Evolutionary conservation across 2,329 filamentous ascomycete genomes (phyloP).

Genomic region (Chaetomium sp.): DNA sequence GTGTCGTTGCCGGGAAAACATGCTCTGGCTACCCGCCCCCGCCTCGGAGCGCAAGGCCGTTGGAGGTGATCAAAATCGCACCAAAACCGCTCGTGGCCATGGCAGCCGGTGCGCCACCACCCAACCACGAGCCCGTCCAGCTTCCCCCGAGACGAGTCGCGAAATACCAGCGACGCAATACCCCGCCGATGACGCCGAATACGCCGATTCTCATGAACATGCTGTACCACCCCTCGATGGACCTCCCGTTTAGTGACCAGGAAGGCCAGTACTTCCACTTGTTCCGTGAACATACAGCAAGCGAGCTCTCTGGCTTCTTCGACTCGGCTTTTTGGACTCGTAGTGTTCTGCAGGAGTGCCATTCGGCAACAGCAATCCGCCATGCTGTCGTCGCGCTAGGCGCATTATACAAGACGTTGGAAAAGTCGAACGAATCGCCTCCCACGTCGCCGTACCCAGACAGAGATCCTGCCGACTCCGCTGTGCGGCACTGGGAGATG

Average conservation of each 20-base stretch:
- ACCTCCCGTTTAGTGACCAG: conserved; percentile 51
- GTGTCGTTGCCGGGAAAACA: conserved; percentile 57
- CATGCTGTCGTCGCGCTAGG: conserved; percentile 68
- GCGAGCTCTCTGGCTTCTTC: conserved; percentile 67
- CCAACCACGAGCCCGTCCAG: conserved; percentile 32
- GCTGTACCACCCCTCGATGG: conserved; percentile 48
- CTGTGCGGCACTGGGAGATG: conserved; percentile 58
- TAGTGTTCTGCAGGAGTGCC: conserved; percentile 64
- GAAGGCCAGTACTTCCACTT: conserved; percentile 64
- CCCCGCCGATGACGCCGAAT: conserved; percentile 42
- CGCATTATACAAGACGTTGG: conserved; percentile 67
- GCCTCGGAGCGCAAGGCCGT: conserved; percentile 49
- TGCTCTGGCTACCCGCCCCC: conserved; percentile 67
- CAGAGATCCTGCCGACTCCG: conserved; percentile 43
- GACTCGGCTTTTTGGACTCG: conserved; percentile 67
- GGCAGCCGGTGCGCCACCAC: conserved; percentile 27
- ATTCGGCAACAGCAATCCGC: conserved; percentile 61
- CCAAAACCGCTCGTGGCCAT: conserved; percentile 46
- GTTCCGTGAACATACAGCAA: conserved; percentile 63
- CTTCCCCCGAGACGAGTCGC: conserved; percentile 31
- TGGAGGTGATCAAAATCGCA: conserved; percentile 53
- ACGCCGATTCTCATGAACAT: conserved; percentile 32
- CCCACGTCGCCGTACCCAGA: conserved; percentile 47
- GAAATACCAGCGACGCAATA: conserved; percentile 40
- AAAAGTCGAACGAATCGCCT: conserved; percentile 57